Evolutionary conservation across 2,329 filamentous ascomycete species (phyloP), one percentile per base, ranked within the genome.

Genomic region (Colletotrichum karsti): DNA sequence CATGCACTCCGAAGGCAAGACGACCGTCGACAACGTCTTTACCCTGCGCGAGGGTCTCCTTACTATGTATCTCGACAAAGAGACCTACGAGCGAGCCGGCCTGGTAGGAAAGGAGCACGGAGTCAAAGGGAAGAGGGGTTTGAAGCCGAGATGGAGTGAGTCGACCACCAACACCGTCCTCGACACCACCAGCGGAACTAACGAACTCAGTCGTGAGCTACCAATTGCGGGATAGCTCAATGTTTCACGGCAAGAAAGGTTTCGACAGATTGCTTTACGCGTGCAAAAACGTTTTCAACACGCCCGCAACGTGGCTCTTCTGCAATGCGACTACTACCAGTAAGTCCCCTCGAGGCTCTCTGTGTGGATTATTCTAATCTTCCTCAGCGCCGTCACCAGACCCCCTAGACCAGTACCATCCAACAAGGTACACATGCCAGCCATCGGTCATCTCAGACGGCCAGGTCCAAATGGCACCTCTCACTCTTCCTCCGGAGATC

Each of bases 1-100:
- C 72, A 93, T 98, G 92, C 85, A 97, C 2, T 97, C 95, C 0
- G 88, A 95, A 77, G 94, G 94, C 12, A 87, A 87, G 33, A 82
- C 87, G 7, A 90, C 89, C 3, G 85, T 91, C 3, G 92, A 95
- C 74, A 93, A 92, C 72, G 84, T 91, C 3, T 95, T 93, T 76
- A 87, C 87, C 0, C 80, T 98, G 1, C 85, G 82, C 63, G 87
- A 93, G 72, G 94, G 93, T 0, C 81, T 88, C 1, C 83, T 99
- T 35, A 89, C 86, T 4, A 85, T 99, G 73, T 92, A 93, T 73
- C 84, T 98, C 26, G 92, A 94, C 70, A 94, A 91, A 72, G 90
- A 94, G 60, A 90, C 88, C 1, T 98, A 95, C 78, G 94, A 98
- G 78, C 87, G 91, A 53, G 90, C 92, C 51, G 96, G 96, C 0